These are phyloP conservation scores for Naganishia liquefaciens DNA, from an alignment of 1,284 basidiomycete genomes.

Conservation along the genomic window DNA sequence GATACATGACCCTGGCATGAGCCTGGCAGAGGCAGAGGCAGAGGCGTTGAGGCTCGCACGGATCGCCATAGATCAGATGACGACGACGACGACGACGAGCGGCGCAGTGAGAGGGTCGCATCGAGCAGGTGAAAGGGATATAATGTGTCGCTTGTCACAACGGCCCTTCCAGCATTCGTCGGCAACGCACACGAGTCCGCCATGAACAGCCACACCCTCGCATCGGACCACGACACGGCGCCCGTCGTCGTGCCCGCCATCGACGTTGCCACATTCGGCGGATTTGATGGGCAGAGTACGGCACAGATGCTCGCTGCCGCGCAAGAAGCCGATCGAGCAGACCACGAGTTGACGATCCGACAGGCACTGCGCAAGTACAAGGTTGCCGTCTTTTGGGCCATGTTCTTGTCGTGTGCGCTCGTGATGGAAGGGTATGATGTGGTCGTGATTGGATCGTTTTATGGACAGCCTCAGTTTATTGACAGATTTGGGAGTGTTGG, in stretches of 20 bases:
- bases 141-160: not conserved
- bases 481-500: slow-evolving; percentile 38
- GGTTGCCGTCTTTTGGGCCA: slow-evolving; percentile 54
- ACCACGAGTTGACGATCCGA: slow-evolving; percentile 49
- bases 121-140: slow-evolving; percentile 3
- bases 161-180: too few species aligned
- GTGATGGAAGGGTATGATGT: slow-evolving; percentile 44
- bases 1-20: too few species aligned
- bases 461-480: slow-evolving; percentile 41
- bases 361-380: slow-evolving; percentile 54
- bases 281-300: not conserved
- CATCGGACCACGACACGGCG: slow-evolving; percentile 9
- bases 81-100: too few species aligned
- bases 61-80: too few species aligned
- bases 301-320: slow-evolving; percentile 42
- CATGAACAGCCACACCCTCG: not conserved
- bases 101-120: too few species aligned
- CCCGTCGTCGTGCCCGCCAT: not conserved
- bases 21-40: too few species aligned
- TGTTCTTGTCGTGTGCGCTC: slow-evolving; percentile 35
- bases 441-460: slow-evolving; percentile 39
- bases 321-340: slow-evolving; percentile 45
- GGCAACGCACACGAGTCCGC: not conserved
- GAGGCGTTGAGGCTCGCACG: too few species aligned
- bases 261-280: slow-evolving; percentile 4